Evolutionary conservation across 306 rosid genomes (phyloP).

Genomic region (Amphicarpaea edgeworthii): DNA sequence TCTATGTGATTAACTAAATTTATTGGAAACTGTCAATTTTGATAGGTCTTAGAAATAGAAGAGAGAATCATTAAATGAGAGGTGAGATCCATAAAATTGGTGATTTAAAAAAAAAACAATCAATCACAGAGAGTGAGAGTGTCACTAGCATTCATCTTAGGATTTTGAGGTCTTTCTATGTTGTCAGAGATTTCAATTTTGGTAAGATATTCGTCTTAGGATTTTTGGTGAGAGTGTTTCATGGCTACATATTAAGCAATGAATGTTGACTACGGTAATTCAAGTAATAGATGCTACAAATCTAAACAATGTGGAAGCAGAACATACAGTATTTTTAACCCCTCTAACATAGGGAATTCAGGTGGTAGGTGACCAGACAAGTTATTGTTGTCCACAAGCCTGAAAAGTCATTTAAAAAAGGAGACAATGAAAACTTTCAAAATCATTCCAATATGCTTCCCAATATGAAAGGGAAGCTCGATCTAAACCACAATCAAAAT

Average conservation of each 20-base stretch:
- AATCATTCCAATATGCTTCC: slow-evolving; percentile 10
- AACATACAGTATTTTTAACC: slow-evolving; percentile 62
- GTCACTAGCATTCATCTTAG: too few relatives aligned
- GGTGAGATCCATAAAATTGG: too few relatives aligned
- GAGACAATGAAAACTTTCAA: slow-evolving; percentile 16
- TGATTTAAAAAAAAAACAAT: too few relatives aligned
- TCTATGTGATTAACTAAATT: too few relatives aligned
- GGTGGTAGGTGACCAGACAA: slow-evolving; percentile 63
- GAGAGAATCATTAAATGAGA: too few relatives aligned
- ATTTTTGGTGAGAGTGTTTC: too few relatives aligned
- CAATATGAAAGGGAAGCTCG: neutral
- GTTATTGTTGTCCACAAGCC: slow-evolving; percentile 71
- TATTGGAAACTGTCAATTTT: too few relatives aligned
- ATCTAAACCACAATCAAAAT: slow-evolving; percentile 23
- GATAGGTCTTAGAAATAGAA: too few relatives aligned
- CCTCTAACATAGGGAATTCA: slow-evolving; percentile 48
- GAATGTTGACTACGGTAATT: neutral
- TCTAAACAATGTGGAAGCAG: slow-evolving; percentile 35
- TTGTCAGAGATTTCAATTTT: too few relatives aligned
- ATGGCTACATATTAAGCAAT: neutral
- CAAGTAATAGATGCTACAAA: slow-evolving; percentile 16
- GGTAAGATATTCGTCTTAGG: too few relatives aligned
- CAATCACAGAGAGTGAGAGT: too few relatives aligned
- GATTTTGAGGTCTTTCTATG: too few relatives aligned
- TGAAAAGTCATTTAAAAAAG: slow-evolving; percentile 47